phyloP scores from a whole-genome alignment of 2,329 filamentous ascomycete species.

The Rutstroemia sp. region DNA sequence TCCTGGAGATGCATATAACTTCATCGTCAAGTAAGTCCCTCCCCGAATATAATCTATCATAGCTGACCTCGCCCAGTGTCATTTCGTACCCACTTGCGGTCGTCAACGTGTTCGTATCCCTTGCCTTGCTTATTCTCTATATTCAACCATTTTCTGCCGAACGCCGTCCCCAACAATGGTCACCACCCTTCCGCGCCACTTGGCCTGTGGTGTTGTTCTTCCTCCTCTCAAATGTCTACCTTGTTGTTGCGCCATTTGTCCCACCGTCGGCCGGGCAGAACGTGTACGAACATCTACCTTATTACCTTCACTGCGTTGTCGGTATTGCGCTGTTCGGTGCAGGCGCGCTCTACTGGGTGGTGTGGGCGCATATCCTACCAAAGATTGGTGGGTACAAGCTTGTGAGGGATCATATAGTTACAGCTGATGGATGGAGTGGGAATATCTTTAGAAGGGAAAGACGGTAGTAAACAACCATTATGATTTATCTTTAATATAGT shows the following conservation, averaged over 20 bases:
- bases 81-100: constrained; percentile 58
- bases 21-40: constrained; percentile 45
- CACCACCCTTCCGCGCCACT: constrained; percentile 46
- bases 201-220: constrained; percentile 51
- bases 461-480: too few relatives aligned
- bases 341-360: constrained; percentile 47
- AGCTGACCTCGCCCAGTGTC: constrained; percentile 34
- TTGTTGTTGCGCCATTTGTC: constrained; percentile 52
- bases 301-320: constrained; percentile 51
- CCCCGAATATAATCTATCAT: not conserved
- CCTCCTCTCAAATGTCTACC: constrained; percentile 52
- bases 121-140: constrained; percentile 47
- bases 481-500: too few relatives aligned
- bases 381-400: constrained; percentile 48
- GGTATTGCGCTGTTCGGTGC: constrained; percentile 46
- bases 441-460: not conserved
- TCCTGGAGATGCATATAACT: constrained; percentile 60
- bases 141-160: constrained; percentile 39
- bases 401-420: constrained; percentile 44
- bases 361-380: constrained; percentile 47
- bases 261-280: constrained; percentile 44
- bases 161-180: constrained; percentile 43
- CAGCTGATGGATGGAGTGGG: constrained; percentile 54
- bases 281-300: constrained; percentile 46
- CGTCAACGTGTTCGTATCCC: constrained; percentile 47